phyloP scores from a whole-genome alignment of 441 rosid species.

The Arabidopsis hybrid region DNA sequence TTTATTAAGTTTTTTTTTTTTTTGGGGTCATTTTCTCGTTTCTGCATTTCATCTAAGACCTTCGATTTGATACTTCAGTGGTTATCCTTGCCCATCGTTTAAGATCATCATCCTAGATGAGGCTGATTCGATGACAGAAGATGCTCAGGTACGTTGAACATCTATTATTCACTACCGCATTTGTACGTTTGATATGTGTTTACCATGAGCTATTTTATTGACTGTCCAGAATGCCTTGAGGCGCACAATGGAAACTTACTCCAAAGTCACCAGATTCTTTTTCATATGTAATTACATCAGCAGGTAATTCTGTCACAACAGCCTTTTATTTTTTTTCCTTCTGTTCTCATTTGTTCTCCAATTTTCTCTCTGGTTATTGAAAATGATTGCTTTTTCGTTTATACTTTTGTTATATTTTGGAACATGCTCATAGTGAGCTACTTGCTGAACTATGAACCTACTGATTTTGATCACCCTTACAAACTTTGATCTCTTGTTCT shows the following conservation, averaged over 20 bases:
- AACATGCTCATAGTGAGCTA: conserved; percentile 11
- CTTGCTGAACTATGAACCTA: neutral
- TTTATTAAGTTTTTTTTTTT: neutral
- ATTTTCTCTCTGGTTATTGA: neutral
- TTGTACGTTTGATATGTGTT: conserved; percentile 14
- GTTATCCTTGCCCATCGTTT: conserved; percentile 90
- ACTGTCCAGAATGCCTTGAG: conserved; percentile 80
- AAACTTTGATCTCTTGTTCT: conserved; percentile 22
- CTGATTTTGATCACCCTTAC: conserved; percentile 20
- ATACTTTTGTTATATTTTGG: neutral
- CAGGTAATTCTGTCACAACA: conserved; percentile 59
- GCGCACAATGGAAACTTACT: conserved; percentile 96
- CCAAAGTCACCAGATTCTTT: conserved; percentile 95
- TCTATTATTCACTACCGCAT: neutral
- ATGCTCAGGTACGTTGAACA: conserved; percentile 80
- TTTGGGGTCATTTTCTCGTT: neutral
- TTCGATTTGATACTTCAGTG: conserved; percentile 52
- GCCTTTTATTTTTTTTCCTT: neutral
- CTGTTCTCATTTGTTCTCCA: conserved; percentile 2
- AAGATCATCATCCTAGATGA: conserved; percentile 95
- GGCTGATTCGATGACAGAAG: conserved; percentile 99
- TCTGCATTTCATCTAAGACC: conserved; percentile 22
- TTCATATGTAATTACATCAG: conserved; percentile 93
- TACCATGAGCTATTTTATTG: conserved; percentile 8
- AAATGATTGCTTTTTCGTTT: neutral